Base-by-base conservation (phyloP, 139 green algal species). In the Deuterostichococcus epilithicus region DNA sequence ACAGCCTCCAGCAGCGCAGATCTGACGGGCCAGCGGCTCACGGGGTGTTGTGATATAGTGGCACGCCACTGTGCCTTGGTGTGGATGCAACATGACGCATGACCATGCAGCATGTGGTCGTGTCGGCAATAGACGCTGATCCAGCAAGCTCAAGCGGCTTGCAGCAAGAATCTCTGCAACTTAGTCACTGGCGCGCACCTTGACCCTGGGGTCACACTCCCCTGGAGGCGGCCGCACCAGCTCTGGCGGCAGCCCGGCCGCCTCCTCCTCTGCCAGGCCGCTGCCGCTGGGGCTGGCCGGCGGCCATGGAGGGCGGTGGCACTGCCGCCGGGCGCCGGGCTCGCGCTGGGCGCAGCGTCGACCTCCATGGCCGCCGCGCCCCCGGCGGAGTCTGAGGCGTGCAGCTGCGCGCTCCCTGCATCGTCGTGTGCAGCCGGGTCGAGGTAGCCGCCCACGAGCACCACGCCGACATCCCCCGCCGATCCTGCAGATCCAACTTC, bases 401-500 rank as follows among this genome's bases (percentile, higher is more conserved):
- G 3, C 32, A 30, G 68, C 68, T 74, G 69, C 60, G 3, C n/a
- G 26, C 63, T 38, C 35, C 25, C 68, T 23, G 47, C 74, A 70
- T 34, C n/a, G 39, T 73, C 63, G 34, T 44, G 28, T 26, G 26
- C 39, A 34, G 38, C 39, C 6, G 63, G 23, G 30, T 44, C 66
- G 25, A 34, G 36, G 1, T 36, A 34, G 59, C 36, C 66, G 37
- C 70, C 76, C 10, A 81, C 38, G 33, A 77, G 77, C 8, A 72
- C 76, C 28, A 81, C 38, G 76, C 75, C 76, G 1, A 66, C 65
- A 10, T 39, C 76, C 70, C 38, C 70, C 6, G 34, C 70, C 30
- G 63, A 33, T 1, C 72, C 70, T 13, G 71, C 74, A 6, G n/a
- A n/a, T n/a, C n/a, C n/a, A n/a, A n/a, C n/a, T 74, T 35, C 18